phyloP scores from a whole-genome alignment of 2,329 filamentous ascomycete species.

The Knufia fluminis region DNA sequence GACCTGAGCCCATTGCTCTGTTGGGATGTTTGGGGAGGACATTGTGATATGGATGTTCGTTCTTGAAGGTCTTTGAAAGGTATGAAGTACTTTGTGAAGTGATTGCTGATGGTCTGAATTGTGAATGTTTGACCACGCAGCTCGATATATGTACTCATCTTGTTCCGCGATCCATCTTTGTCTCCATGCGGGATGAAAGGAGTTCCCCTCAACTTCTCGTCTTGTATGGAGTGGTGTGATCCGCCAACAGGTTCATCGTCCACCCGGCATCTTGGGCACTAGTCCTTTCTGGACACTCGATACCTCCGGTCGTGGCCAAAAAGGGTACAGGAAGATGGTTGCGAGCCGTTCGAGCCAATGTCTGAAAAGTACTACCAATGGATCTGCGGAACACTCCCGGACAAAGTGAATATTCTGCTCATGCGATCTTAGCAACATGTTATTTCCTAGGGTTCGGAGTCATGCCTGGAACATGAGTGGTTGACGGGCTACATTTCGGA shows the following conservation, averaged over 20 bases:
- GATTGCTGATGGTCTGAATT: background rate
- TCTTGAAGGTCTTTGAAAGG: background rate
- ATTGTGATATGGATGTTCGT: background rate
- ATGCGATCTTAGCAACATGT: background rate
- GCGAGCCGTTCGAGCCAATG: too few relatives aligned
- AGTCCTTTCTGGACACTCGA: background rate
- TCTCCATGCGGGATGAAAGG: constrained; percentile 7
- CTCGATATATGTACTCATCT: constrained; percentile 2
- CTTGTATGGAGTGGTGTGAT: background rate
- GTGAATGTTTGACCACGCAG: background rate
- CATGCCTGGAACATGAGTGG: background rate
- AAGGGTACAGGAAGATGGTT: background rate
- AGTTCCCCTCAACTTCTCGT: constrained; percentile 7
- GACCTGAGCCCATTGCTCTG: constrained; percentile 85
- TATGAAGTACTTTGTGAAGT: background rate
- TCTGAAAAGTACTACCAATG: background rate
- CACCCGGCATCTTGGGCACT: background rate
- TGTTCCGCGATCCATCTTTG: background rate
- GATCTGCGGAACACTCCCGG: background rate
- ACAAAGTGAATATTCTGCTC: background rate
- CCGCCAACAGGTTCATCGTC: background rate
- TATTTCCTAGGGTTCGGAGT: background rate
- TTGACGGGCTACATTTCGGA: background rate
- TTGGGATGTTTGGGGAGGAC: constrained; percentile 49
- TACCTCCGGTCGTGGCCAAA: background rate